Conservation (phyloP, 495 filamentous ascomycete species). For the Aspergillus carlsbadensis region DNA sequence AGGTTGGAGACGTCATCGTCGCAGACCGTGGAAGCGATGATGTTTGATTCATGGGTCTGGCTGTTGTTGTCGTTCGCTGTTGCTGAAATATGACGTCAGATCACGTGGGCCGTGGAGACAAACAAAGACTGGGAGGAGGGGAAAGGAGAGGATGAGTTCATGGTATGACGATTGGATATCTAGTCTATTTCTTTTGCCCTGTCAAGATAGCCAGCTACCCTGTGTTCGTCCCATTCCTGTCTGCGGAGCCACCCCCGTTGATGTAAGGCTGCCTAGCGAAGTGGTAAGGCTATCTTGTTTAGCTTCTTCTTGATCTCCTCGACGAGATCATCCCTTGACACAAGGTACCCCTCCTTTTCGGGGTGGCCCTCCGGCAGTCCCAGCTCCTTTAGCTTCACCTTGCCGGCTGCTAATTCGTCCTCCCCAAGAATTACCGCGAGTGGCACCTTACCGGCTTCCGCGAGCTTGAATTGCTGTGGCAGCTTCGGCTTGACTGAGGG, state of each 20-base stretch:
- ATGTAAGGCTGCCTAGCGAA: background rate
- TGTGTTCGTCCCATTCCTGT: constrained; percentile 3
- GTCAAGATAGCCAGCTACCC: constrained; percentile 19
- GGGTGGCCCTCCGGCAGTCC: constrained; percentile 75
- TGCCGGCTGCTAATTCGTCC: constrained; percentile 70
- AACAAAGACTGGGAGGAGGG: background rate
- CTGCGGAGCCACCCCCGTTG: background rate
- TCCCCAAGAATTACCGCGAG: constrained; percentile 78
- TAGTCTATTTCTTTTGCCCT: constrained; percentile 15
- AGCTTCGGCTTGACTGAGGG: constrained; percentile 80
- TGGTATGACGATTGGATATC: constrained; percentile 6
- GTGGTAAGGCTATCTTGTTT: background rate
- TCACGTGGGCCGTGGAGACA: constrained; percentile 1
- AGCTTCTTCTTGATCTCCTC: constrained; percentile 52
- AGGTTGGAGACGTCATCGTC: constrained; percentile 11
- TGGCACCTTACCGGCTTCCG: constrained; percentile 69
- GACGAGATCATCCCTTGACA: constrained; percentile 59
- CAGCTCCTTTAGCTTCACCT: constrained; percentile 84
- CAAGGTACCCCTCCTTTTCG: constrained; percentile 80
- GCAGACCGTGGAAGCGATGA: background rate
- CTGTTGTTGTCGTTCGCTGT: background rate
- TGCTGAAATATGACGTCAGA: background rate
- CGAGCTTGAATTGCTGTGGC: constrained; percentile 74
- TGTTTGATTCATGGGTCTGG: background rate
- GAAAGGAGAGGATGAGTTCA: background rate